These are phyloP conservation scores for Oemleria cerasiformis DNA, from an alignment of 306 rosid genomes.

Conservation along the genomic window DNA sequence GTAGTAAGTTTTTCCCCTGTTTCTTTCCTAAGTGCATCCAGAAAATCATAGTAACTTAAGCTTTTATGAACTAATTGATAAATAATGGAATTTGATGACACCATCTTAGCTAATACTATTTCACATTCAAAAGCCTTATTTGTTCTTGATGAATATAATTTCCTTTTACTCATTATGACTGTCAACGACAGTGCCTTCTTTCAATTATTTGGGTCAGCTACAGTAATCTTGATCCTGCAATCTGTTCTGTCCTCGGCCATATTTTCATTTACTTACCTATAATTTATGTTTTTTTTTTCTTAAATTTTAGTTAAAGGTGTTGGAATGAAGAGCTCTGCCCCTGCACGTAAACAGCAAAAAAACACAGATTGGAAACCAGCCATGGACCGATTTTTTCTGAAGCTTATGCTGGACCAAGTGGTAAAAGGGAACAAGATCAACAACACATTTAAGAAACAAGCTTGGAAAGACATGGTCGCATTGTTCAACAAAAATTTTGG, in stretches of 20 bases:
- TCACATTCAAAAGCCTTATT: background rate
- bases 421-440: slow-evolving; percentile 34
- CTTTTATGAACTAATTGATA: background rate
- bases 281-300: background rate
- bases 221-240: background rate
- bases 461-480: slow-evolving; percentile 44
- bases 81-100: background rate
- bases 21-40: background rate
- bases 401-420: slow-evolving; percentile 49
- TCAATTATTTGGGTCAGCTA: background rate
- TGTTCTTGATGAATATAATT: slow-evolving; percentile 6
- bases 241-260: background rate
- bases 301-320: slow-evolving; percentile 23
- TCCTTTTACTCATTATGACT: background rate
- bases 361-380: slow-evolving; percentile 35
- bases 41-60: background rate
- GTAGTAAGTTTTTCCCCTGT: background rate
- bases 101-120: slow-evolving; percentile 6
- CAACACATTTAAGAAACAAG: slow-evolving; percentile 36
- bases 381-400: slow-evolving; percentile 50
- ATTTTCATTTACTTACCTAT: background rate
- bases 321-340: slow-evolving; percentile 25
- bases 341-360: slow-evolving; percentile 25
- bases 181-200: background rate
- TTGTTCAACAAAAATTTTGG: slow-evolving; percentile 45